Base-by-base conservation (phyloP, 2,329 filamentous ascomycete species). In the Talaromyces funiculosus region DNA sequence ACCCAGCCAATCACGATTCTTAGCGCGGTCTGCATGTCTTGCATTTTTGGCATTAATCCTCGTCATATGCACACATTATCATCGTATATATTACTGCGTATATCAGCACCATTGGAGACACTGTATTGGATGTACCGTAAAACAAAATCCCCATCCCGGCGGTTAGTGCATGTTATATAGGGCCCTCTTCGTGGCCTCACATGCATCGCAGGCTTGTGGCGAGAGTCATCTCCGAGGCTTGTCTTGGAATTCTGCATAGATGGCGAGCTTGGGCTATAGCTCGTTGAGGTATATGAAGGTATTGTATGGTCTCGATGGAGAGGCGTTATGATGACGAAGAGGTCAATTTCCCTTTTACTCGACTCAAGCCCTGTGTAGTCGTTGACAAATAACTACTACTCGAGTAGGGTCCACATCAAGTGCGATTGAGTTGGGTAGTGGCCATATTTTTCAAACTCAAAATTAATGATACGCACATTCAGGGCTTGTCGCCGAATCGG, bases 1-100 rank as follows among this genome's bases (percentile, higher is more conserved):
- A 51, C 47, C 47, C 47, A 51, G 47, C 47, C 26, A 51, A 51
- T 33, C 47, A n/a, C n/a, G n/a, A n/a, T n/a, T n/a, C n/a, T n/a
- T n/a, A 42, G 29, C 26, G 16, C 2, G 29, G 22, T 51, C 47
- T 51, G 47, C 47, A 51, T 51, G 47, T 51, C 47, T 51, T 22
- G 47, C 20, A 51, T 33, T 33, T 33, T 20, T 14, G 45, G 12
- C 29, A 31, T 51, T 51, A 51, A 51, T 51, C 14, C 47, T 45
- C 20, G 16, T 24, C 16, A 16, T 24, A 45, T 43, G n/a, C n/a
- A n/a, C n/a, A n/a, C n/a, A n/a, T n/a, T n/a, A n/a, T n/a, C n/a
- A n/a, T n/a, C n/a, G n/a, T n/a, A n/a, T n/a, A n/a, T n/a, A n/a
- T n/a, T n/a, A n/a, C n/a, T n/a, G n/a, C n/a, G n/a, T n/a, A 16